Evolutionary conservation across 139 green algal genomes (phyloP).

Genomic region (Yamagishiella unicocca): DNA sequence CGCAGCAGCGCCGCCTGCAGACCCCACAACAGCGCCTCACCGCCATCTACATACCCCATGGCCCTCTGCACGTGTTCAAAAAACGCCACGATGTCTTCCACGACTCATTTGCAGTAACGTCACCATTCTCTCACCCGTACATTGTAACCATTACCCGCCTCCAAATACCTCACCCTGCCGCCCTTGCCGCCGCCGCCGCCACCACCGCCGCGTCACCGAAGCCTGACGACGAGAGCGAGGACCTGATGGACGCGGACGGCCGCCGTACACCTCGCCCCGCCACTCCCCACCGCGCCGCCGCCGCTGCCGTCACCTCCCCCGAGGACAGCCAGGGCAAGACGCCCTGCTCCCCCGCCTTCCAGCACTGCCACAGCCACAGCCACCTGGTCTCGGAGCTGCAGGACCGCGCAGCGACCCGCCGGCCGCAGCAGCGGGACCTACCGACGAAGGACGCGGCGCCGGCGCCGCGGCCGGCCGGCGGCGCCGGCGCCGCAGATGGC

Average conservation of each 20-base stretch:
- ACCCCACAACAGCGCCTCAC: no score
- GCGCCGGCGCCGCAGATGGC: background rate
- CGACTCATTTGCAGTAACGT: no score
- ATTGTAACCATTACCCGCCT: no score
- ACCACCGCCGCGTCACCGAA: background rate
- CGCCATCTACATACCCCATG: no score
- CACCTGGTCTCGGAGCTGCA: conserved; percentile 28
- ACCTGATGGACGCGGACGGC: background rate
- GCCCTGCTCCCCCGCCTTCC: conserved; percentile 40
- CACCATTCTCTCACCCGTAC: no score
- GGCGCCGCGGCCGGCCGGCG: background rate
- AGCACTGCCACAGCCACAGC: conserved; percentile 42
- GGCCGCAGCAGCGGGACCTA: background rate
- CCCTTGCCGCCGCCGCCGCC: no score
- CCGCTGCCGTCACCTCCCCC: background rate
- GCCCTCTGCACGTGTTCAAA: no score
- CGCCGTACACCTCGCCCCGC: background rate
- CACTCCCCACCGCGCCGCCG: background rate
- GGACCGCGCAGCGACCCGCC: background rate
- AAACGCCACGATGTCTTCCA: no score
- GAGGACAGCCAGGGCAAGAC: background rate
- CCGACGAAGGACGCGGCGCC: background rate
- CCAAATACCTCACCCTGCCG: no score
- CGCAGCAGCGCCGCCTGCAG: no score
- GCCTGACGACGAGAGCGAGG: background rate